A percentile compares a stretch with the other conserved stretches of the same genome.
These are phyloP conservation scores for Nemania sp. DNA, from an alignment of 2,329 filamentous ascomycete species.

Conservation along the genomic window DNA sequence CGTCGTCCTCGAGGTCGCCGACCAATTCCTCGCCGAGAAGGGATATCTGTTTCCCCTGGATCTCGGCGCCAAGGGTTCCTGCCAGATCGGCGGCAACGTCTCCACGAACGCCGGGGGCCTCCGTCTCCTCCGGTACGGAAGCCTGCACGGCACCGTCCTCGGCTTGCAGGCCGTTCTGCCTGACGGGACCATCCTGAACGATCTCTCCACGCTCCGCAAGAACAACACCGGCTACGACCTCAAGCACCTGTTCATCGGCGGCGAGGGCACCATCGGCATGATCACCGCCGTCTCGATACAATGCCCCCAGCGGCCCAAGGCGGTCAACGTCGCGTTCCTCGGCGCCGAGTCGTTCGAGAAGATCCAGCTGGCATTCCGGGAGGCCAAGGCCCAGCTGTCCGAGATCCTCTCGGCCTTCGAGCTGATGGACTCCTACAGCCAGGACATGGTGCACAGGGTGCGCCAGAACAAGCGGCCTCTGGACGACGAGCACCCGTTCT, in stretches of 20 bases:
- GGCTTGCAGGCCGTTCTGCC: slow-evolving; percentile 93
- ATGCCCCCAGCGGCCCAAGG: slow-evolving; percentile 83
- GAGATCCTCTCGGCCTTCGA: slow-evolving; percentile 98
- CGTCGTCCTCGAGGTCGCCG: slow-evolving; percentile 85
- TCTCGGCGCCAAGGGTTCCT: slow-evolving; percentile 96
- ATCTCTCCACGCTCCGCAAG: slow-evolving; percentile 86
- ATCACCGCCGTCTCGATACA: slow-evolving; percentile 89
- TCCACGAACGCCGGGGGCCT: slow-evolving; percentile 94
- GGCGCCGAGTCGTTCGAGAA: slow-evolving; percentile 89
- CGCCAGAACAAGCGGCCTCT: slow-evolving; percentile 80
- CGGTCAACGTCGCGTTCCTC: slow-evolving; percentile 94
- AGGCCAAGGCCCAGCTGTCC: slow-evolving; percentile 86
- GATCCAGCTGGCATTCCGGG: slow-evolving; percentile 81
- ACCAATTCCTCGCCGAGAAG: slow-evolving; percentile 81
- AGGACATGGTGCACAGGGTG: slow-evolving; percentile 74
- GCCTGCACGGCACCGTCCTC: slow-evolving; percentile 88
- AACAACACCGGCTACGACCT: slow-evolving; percentile 98
- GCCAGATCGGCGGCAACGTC: slow-evolving; percentile 94
- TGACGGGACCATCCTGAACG: slow-evolving; percentile 89
- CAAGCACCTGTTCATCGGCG: slow-evolving; percentile 80
- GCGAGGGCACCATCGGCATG: slow-evolving; percentile 92
- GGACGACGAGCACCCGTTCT: slow-evolving; percentile 86
- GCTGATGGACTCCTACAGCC: slow-evolving; percentile 87
- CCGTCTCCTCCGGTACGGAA: slow-evolving; percentile 88
- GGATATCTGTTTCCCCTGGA: slow-evolving; percentile 94